phyloP scores from a whole-genome alignment of 2,329 filamentous ascomycete genomes.

The Aureobasidium sp. region DNA sequence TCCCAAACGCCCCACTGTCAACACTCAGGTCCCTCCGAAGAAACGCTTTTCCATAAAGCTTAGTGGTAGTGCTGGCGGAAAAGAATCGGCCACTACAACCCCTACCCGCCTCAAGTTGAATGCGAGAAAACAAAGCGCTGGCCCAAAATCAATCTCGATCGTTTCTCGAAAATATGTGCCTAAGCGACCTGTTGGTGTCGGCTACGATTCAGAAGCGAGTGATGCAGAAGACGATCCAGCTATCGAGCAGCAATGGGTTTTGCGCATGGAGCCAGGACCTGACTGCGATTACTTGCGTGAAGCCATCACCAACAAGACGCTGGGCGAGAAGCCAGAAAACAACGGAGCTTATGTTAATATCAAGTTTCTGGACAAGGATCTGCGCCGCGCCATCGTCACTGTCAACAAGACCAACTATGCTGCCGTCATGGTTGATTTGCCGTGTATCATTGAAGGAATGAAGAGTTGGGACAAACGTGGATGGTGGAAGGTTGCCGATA shows the following conservation, averaged over 20 bases:
- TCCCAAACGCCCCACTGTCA: slow-evolving; percentile 22
- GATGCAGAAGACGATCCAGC: slow-evolving; percentile 81
- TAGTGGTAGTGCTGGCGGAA: slow-evolving; percentile 9
- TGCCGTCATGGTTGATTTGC: slow-evolving; percentile 71
- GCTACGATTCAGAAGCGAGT: slow-evolving; percentile 93
- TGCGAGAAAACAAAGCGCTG: slow-evolving; percentile 10
- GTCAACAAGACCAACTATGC: slow-evolving; percentile 66
- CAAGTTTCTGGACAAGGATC: slow-evolving; percentile 67
- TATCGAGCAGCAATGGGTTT: slow-evolving; percentile 80
- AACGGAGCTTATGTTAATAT: slow-evolving; percentile 72
- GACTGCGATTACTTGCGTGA: slow-evolving; percentile 76
- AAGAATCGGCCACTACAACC: not conserved
- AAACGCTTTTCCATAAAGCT: slow-evolving; percentile 26
- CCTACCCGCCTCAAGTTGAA: not conserved
- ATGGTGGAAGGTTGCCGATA: slow-evolving; percentile 85
- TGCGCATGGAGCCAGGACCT: slow-evolving; percentile 79
- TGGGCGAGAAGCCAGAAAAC: slow-evolving; percentile 55
- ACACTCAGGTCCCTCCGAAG: slow-evolving; percentile 16
- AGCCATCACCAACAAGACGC: slow-evolving; percentile 65
- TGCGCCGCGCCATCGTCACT: slow-evolving; percentile 62
- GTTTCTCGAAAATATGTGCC: slow-evolving; percentile 42
- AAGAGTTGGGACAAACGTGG: slow-evolving; percentile 82
- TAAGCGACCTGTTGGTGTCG: slow-evolving; percentile 66
- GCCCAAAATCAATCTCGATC: slow-evolving; percentile 18
- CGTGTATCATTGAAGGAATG: slow-evolving; percentile 81